These are phyloP conservation scores for Rhodosporidiobolus sp. DNA, from an alignment of 768 basidiomycete genomes.

Conservation along the genomic window DNA sequence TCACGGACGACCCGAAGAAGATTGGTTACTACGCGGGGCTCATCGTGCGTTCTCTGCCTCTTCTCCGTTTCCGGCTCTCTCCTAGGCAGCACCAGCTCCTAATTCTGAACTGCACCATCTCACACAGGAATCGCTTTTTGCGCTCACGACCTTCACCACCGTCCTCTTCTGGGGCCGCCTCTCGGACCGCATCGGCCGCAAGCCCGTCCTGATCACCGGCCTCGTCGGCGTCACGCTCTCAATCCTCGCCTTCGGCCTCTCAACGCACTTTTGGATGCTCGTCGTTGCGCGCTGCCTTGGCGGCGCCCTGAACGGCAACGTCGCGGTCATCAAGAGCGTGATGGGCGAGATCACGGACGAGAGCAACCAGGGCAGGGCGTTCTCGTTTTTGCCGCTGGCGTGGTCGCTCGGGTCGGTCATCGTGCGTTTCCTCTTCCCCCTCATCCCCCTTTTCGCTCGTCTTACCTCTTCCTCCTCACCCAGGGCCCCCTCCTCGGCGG, in stretches of 20 bases:
- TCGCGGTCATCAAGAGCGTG: conserved; percentile 38
- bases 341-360: conserved; percentile 42
- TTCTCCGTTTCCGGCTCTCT: background rate
- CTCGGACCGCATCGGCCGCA: conserved; percentile 42
- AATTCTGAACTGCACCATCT: too few species aligned
- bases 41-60: background rate
- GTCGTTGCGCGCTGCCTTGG: conserved; percentile 36
- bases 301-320: conserved; percentile 32
- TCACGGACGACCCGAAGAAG: conserved; percentile 29
- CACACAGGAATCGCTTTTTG: conserved; percentile 33
- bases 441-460: background rate
- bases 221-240: conserved; percentile 36
- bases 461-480: background rate
- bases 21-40: conserved; percentile 20
- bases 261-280: conserved; percentile 23
- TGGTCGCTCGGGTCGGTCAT: conserved; percentile 36
- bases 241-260: conserved; percentile 39
- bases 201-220: conserved; percentile 43
- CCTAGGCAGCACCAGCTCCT: background rate
- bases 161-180: conserved; percentile 41
- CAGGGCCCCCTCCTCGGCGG: conserved; percentile 42
- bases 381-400: conserved; percentile 40
- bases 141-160: conserved; percentile 38
- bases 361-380: conserved; percentile 41
- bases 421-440: conserved; percentile 12